A percentile compares a stretch with the other conserved stretches of the same genome.
Evolutionary conservation across 108 stramenopile genomes (phyloP).

Genomic region (Nannochloropsis oceanica): DNA sequence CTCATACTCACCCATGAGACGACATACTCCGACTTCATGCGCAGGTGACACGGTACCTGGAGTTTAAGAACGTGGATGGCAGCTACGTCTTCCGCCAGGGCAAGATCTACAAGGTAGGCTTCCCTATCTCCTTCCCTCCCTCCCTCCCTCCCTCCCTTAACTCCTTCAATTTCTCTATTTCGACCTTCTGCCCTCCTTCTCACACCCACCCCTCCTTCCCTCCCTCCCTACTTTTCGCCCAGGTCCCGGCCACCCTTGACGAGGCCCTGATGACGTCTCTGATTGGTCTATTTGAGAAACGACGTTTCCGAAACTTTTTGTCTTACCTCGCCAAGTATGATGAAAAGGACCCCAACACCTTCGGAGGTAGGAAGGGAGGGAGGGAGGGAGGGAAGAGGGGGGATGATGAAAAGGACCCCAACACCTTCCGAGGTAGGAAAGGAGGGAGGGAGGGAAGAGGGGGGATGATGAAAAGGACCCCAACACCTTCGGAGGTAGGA

Average conservation of each 20-base stretch:
- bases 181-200: not conserved
- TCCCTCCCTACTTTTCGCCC: not conserved
- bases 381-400: not conserved
- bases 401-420: too few relatives aligned
- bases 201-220: not conserved
- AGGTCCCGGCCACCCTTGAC: constrained; percentile 33
- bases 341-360: constrained; percentile 25
- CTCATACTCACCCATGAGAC: not conserved
- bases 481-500: not conserved
- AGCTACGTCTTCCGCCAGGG: constrained; percentile 88
- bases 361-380: not conserved
- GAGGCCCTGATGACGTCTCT: constrained; percentile 73
- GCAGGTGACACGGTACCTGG: constrained; percentile 80
- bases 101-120: constrained; percentile 53
- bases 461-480: not conserved
- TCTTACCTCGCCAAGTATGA: constrained; percentile 74
- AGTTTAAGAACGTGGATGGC: constrained; percentile 89
- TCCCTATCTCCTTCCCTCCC: not conserved
- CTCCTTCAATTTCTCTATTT: not conserved
- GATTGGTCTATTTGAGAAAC: constrained; percentile 95
- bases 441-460: not conserved
- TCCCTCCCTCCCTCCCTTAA: not conserved
- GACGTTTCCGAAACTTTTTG: constrained; percentile 90
- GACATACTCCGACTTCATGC: too few relatives aligned
- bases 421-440: not conserved